Evolutionary conservation across 2,329 filamentous ascomycete genomes (phyloP).

Genomic region (Xylariaceae sp.): DNA sequence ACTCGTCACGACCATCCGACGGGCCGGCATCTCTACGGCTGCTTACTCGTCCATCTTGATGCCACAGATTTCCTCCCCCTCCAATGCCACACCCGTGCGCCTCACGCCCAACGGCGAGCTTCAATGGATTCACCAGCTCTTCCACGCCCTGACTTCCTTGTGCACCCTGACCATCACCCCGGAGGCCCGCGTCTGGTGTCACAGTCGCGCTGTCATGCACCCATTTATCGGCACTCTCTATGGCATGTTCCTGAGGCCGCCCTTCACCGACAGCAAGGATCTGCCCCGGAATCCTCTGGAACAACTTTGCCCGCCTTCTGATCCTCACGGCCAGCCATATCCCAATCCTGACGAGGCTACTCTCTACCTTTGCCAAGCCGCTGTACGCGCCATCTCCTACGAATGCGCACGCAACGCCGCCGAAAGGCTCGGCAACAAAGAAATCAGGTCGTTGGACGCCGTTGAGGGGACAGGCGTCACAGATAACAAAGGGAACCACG

Average conservation of each 20-base stretch:
- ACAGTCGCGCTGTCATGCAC: conserved; percentile 12
- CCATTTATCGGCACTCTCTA: conserved; percentile 22
- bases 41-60: conserved; percentile 43
- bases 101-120: conserved; percentile 42
- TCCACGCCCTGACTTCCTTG: conserved; percentile 40
- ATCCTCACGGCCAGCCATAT: conserved; percentile 44
- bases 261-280: conserved; percentile 24
- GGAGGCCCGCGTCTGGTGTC: conserved; percentile 28
- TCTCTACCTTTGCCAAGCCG: conserved; percentile 46
- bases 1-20: conserved; percentile 43
- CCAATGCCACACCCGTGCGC: conserved; percentile 29
- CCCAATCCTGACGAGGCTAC: conserved; percentile 42
- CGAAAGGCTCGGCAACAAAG: conserved; percentile 15
- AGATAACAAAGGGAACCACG: conserved; percentile 17
- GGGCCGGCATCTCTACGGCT: conserved; percentile 43
- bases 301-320: conserved; percentile 41
- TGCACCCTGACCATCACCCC: conserved; percentile 47
- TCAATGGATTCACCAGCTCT: conserved; percentile 41
- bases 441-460: conserved; percentile 25
- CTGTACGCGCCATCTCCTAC: conserved; percentile 31
- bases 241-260: conserved; percentile 29
- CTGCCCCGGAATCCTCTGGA: conserved; percentile 34
- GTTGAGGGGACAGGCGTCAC: conserved; percentile 22
- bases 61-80: conserved; percentile 25
- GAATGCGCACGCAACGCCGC: conserved; percentile 16